Evolutionary conservation across 495 filamentous ascomycete species (phyloP).

Genomic region (Penicillium samsonianum): DNA sequence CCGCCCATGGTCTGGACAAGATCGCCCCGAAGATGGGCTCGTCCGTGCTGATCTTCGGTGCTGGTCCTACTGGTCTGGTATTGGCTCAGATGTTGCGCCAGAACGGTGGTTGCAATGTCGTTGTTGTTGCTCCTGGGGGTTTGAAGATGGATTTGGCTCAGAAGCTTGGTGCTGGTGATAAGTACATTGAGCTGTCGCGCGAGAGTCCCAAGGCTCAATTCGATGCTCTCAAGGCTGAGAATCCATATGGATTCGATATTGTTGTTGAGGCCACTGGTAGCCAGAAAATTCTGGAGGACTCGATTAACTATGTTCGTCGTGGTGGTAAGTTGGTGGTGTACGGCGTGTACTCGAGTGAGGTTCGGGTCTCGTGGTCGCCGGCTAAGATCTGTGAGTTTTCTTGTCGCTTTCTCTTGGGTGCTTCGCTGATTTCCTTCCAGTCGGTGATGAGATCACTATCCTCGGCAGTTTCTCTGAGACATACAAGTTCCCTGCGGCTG

Average conservation of each 20-base stretch:
- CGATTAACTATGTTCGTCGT: slow-evolving; percentile 66
- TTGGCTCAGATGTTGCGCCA: slow-evolving; percentile 63
- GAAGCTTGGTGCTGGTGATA: slow-evolving; percentile 65
- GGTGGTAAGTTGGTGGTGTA: slow-evolving; percentile 72
- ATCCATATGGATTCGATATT: slow-evolving; percentile 74
- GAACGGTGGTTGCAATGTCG: slow-evolving; percentile 65
- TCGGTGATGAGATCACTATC: slow-evolving; percentile 66
- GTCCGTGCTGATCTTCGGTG: slow-evolving; percentile 65
- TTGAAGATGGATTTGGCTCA: slow-evolving; percentile 71
- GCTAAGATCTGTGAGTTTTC: slow-evolving; percentile 59
- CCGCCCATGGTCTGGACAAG: slow-evolving; percentile 70
- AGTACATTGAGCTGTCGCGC: slow-evolving; percentile 63
- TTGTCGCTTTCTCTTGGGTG: background rate
- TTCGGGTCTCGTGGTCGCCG: slow-evolving; percentile 64
- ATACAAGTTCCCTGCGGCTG: slow-evolving; percentile 72
- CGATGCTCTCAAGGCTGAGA: slow-evolving; percentile 60
- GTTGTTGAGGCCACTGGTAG: slow-evolving; percentile 65
- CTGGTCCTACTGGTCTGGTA: slow-evolving; percentile 65
- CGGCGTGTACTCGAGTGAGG: slow-evolving; percentile 62
- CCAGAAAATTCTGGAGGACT: slow-evolving; percentile 66
- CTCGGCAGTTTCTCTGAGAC: slow-evolving; percentile 69
- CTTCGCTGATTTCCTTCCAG: slow-evolving; percentile 17
- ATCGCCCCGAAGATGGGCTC: slow-evolving; percentile 70
- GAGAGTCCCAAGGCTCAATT: slow-evolving; percentile 56
- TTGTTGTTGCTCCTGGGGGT: slow-evolving; percentile 65